Percentiles rank a stretch among this genome's conserved stretches.
phyloP scores from a whole-genome alignment of 1,284 basidiomycete species.

The Irpex sp. region DNA sequence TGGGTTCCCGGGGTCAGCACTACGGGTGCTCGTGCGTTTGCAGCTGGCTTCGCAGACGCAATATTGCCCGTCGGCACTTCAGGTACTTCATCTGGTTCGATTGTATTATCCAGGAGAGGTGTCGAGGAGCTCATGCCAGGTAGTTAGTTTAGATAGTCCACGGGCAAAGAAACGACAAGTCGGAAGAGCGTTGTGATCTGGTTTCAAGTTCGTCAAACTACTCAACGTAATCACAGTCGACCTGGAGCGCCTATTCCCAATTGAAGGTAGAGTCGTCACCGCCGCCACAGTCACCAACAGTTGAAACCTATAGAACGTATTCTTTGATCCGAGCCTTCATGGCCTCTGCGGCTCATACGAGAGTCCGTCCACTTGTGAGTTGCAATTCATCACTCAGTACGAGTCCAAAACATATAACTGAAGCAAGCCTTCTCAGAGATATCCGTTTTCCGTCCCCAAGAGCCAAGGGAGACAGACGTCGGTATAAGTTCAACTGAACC shows the following conservation, averaged over 20 bases:
- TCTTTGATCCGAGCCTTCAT: too few relatives aligned
- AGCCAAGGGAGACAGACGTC: too few relatives aligned
- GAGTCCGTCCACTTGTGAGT: too few relatives aligned
- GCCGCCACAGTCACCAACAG: too few relatives aligned
- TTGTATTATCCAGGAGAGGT: conserved; percentile 54
- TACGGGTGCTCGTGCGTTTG: conserved; percentile 37
- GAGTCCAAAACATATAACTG: too few relatives aligned
- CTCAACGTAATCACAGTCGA: neutral
- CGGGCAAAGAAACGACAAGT: neutral
- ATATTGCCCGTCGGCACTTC: conserved; percentile 35
- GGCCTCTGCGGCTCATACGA: too few relatives aligned
- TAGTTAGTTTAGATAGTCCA: neutral
- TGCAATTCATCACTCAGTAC: too few relatives aligned
- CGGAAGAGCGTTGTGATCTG: neutral
- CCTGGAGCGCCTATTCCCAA: neutral
- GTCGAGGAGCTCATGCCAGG: conserved; percentile 48
- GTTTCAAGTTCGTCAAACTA: neutral
- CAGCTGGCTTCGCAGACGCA: conserved; percentile 23
- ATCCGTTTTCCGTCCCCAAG: too few relatives aligned
- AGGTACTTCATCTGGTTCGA: conserved; percentile 66
- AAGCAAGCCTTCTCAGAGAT: too few relatives aligned
- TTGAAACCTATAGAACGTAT: too few relatives aligned
- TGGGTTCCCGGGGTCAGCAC: conserved; percentile 55
- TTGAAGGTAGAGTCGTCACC: too few relatives aligned
- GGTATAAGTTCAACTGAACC: too few relatives aligned